Conservation (phyloP, 352 stramenopile species). For the Phytophthora syringae region DNA sequence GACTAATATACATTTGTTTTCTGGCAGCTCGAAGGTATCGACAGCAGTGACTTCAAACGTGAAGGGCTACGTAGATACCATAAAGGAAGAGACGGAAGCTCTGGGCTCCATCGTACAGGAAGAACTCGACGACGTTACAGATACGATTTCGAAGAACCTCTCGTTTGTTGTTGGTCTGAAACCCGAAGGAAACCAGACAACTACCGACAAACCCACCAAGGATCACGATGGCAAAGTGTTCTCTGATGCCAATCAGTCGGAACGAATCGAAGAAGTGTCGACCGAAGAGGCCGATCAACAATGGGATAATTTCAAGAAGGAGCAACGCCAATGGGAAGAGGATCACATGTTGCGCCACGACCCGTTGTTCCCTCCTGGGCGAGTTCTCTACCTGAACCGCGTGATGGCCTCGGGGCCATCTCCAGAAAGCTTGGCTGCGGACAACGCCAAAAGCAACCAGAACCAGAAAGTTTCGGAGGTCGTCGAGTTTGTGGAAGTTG, state of each 20-base stretch:
- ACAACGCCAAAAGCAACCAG: conserved; percentile 3
- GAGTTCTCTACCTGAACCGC: conserved; percentile 75
- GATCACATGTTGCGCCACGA: conserved; percentile 52
- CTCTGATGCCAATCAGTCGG: conserved; percentile 20
- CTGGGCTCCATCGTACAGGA: conserved; percentile 52
- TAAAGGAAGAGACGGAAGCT: conserved; percentile 65
- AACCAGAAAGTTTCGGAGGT: conserved; percentile 22
- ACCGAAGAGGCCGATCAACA: conserved; percentile 24
- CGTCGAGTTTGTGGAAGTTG: conserved; percentile 71
- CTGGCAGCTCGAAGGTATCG: conserved; percentile 57
- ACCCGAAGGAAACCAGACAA: conserved; percentile 1
- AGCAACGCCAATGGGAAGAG: conserved; percentile 31
- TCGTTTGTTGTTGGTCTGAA: conserved; percentile 28
- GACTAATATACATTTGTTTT: not conserved
- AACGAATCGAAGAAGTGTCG: conserved; percentile 24
- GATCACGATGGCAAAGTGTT: conserved; percentile 19
- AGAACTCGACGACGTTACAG: conserved; percentile 47
- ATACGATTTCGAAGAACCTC: conserved; percentile 36
- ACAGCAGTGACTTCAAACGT: conserved; percentile 61
- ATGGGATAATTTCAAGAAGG: conserved; percentile 25
- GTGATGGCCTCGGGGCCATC: conserved; percentile 25
- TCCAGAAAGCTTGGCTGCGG: conserved; percentile 5
- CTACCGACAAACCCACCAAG: not conserved
- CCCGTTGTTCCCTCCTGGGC: conserved; percentile 71
- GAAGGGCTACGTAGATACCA: conserved; percentile 55